Percentiles rank a stretch among this genome's conserved stretches.
These are phyloP conservation scores for Diutina pseudorugosa DNA, from an alignment of 1,139 yeast genomes.

Conservation along the genomic window DNA sequence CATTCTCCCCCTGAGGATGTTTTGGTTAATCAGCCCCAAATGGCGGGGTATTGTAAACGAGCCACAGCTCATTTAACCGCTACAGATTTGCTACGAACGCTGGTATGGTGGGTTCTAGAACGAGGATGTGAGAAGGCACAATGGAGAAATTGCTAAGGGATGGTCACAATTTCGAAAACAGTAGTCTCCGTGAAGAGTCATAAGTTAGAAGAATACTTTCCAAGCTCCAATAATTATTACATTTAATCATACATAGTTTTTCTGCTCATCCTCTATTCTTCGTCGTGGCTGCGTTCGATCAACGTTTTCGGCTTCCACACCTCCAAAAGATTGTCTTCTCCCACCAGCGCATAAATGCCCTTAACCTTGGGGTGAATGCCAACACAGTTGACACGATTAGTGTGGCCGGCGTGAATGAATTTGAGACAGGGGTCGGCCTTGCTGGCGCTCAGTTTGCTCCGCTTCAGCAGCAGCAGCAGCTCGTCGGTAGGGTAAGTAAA, in stretches of 20 bases:
- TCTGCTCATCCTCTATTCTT: slow-evolving; percentile 9
- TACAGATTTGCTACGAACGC: too few species aligned
- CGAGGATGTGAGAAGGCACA: too few species aligned
- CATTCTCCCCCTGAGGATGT: too few species aligned
- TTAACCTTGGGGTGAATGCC: slow-evolving; percentile 36
- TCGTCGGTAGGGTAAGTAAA: slow-evolving; percentile 21
- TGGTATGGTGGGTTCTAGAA: too few species aligned
- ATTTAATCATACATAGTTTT: neutral
- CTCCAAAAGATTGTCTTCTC: slow-evolving; percentile 42
- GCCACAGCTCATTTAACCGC: too few species aligned
- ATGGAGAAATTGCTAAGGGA: too few species aligned
- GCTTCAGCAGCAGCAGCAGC: slow-evolving; percentile 14
- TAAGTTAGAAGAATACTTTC: too few species aligned
- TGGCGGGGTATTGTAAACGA: too few species aligned
- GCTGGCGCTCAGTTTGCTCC: slow-evolving; percentile 17
- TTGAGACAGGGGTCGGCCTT: slow-evolving; percentile 47
- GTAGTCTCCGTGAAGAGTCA: too few species aligned
- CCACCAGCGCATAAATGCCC: slow-evolving; percentile 32
- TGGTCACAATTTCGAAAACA: too few species aligned
- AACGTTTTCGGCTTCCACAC: slow-evolving; percentile 41
- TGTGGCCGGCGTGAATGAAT: slow-evolving; percentile 51
- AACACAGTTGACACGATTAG: slow-evolving; percentile 37
- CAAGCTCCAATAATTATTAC: neutral
- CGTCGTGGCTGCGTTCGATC: slow-evolving; percentile 30
- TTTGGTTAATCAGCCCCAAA: too few species aligned